phyloP scores from a whole-genome alignment of 306 rosid species.

The Fragaria ananassa region DNA sequence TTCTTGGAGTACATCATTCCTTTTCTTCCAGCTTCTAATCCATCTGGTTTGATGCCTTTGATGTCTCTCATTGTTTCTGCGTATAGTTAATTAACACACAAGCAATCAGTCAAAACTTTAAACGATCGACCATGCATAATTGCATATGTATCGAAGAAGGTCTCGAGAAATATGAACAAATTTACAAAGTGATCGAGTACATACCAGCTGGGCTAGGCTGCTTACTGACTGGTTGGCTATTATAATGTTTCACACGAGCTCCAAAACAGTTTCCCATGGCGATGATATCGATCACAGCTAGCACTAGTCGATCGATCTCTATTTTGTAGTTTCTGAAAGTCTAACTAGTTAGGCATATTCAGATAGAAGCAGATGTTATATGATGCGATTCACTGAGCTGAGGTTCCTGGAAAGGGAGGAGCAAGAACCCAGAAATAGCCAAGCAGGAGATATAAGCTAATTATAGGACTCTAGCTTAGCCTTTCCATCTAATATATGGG shows the following conservation, averaged over 20 bases:
- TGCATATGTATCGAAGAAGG: not conserved
- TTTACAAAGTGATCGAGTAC: not conserved
- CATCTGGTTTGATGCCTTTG: constrained; percentile 4
- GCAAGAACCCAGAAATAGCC: constrained; percentile 23
- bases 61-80: not conserved
- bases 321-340: not conserved
- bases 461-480: not conserved
- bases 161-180: not conserved
- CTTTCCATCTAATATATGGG: not conserved
- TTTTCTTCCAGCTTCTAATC: not conserved
- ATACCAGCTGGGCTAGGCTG: not conserved
- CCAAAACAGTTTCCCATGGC: constrained; percentile 35
- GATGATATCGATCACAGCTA: not conserved
- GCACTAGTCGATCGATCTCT: not conserved
- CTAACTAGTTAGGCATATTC: not conserved
- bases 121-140: not conserved
- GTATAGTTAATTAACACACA: no score
- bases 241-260: constrained; percentile 19
- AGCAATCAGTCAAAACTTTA: not conserved
- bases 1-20: no score
- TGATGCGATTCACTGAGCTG: not conserved
- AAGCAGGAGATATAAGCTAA: not conserved
- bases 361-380: not conserved
- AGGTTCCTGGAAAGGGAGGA: constrained; percentile 16
- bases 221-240: not conserved